Evolutionary conservation across 2,329 filamentous ascomycete species (phyloP).

Genomic region (Nemania sp.): DNA sequence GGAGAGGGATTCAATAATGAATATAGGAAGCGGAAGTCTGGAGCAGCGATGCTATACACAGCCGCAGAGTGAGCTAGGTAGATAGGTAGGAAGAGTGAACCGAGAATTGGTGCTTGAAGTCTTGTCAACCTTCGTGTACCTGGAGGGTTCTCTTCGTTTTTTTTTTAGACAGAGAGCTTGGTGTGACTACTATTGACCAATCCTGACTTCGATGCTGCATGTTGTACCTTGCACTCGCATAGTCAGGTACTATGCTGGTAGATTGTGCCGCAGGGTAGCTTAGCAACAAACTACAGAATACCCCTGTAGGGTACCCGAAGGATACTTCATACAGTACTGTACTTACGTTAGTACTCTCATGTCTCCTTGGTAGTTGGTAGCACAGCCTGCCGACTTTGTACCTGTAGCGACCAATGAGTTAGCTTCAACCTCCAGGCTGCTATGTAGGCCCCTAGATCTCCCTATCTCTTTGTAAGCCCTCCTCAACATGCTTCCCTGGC

Average conservation of each 20-base stretch:
- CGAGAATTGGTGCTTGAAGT: conserved; percentile 1
- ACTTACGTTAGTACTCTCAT: neutral
- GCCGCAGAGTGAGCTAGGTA: neutral
- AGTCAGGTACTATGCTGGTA: neutral
- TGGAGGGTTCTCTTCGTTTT: conserved; percentile 12
- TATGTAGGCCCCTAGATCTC: neutral
- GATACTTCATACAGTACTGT: neutral
- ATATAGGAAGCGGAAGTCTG: neutral
- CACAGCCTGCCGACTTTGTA: neutral
- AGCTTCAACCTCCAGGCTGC: neutral
- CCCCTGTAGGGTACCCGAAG: neutral
- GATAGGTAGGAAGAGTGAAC: conserved; percentile 1
- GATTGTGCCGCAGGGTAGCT: neutral
- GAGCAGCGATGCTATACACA: conserved; percentile 1
- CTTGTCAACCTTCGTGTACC: conserved; percentile 15
- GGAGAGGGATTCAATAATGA: too few relatives aligned
- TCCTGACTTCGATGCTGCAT: neutral
- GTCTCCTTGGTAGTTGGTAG: neutral
- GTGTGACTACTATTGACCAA: neutral
- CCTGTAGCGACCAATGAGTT: neutral
- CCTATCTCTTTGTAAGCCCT: neutral
- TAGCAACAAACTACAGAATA: neutral
- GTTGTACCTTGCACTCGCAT: neutral
- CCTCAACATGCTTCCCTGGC: conserved; percentile 21
- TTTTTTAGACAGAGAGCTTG: too few relatives aligned